Percentiles rank a stretch among this genome's conserved stretches.
Evolutionary conservation across 106 monocot species (phyloP).

Genomic region (Dendrobium chrysotoxum): DNA sequence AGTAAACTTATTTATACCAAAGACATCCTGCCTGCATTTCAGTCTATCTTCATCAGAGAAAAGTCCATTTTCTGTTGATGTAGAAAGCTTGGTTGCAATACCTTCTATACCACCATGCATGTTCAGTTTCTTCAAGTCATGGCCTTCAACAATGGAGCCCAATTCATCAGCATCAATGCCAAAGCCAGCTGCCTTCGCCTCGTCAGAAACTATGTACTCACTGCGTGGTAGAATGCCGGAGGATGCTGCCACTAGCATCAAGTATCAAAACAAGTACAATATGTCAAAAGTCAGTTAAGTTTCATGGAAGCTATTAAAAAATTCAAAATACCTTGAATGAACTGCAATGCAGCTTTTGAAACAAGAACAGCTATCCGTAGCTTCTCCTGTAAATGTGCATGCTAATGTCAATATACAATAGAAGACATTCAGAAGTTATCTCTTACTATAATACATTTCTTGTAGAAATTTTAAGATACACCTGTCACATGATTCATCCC

Average conservation of each 20-base stretch:
- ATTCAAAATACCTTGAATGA: conserved; percentile 13
- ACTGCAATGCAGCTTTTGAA: conserved; percentile 22
- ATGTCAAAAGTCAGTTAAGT: neutral
- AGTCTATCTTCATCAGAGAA: conserved; percentile 1
- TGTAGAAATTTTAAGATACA: neutral
- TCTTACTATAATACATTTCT: neutral
- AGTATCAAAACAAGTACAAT: conserved; percentile 1
- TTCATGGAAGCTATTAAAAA: neutral
- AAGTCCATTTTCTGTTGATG: conserved; percentile 7
- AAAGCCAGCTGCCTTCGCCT: conserved; percentile 15
- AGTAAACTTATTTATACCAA: conserved; percentile 11
- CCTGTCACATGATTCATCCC: neutral
- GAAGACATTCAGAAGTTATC: neutral
- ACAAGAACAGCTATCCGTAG: conserved; percentile 21
- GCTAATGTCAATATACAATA: neutral
- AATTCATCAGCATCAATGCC: conserved; percentile 17
- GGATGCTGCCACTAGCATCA: neutral
- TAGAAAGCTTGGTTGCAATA: conserved; percentile 13
- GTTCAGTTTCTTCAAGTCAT: conserved; percentile 19
- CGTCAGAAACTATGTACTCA: conserved; percentile 15
- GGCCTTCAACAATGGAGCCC: conserved; percentile 14
- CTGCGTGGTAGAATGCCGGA: neutral
- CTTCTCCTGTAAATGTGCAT: conserved; percentile 10
- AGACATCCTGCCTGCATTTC: conserved; percentile 12
- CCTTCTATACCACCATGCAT: conserved; percentile 20